Conservation (phyloP, 139 green algal genomes). For the Picochlorum sp. region DNA sequence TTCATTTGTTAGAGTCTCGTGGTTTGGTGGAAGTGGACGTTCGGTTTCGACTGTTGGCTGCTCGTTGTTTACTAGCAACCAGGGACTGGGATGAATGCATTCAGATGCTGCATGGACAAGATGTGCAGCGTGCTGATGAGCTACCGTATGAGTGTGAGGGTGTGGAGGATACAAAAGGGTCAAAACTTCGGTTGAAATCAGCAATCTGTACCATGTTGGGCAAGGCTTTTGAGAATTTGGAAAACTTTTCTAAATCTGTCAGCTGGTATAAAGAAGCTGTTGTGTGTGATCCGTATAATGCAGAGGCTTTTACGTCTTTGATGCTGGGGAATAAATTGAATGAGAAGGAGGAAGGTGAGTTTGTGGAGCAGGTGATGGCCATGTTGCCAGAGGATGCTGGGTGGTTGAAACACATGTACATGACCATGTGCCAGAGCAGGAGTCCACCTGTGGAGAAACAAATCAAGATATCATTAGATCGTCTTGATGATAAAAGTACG, state of each 20-base stretch:
- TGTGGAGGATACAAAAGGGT: not conserved
- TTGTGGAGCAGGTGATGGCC: constrained; percentile 44
- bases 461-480: not conserved
- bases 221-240: constrained; percentile 65
- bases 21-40: constrained; percentile 43
- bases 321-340: constrained; percentile 82
- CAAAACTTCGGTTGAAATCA: constrained; percentile 18
- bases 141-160: constrained; percentile 13
- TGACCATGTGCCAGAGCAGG: constrained; percentile 42
- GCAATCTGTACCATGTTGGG: constrained; percentile 69
- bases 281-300: constrained; percentile 78
- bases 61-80: constrained; percentile 62
- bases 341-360: constrained; percentile 59
- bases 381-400: constrained; percentile 35
- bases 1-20: constrained; percentile 47
- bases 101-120: constrained; percentile 48
- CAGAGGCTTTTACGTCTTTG: constrained; percentile 84
- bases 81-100: constrained; percentile 88
- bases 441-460: too few species aligned
- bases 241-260: constrained; percentile 63
- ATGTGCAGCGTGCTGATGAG: constrained; percentile 23
- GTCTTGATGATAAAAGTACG: not conserved
- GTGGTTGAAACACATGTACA: constrained; percentile 79
- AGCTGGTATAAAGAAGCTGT: constrained; percentile 53
- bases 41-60: constrained; percentile 65